Evolutionary conservation across 2,329 filamentous ascomycete species (phyloP), one percentile per base, ranked within the genome.

Genomic region (Aspergillus sp.): DNA sequence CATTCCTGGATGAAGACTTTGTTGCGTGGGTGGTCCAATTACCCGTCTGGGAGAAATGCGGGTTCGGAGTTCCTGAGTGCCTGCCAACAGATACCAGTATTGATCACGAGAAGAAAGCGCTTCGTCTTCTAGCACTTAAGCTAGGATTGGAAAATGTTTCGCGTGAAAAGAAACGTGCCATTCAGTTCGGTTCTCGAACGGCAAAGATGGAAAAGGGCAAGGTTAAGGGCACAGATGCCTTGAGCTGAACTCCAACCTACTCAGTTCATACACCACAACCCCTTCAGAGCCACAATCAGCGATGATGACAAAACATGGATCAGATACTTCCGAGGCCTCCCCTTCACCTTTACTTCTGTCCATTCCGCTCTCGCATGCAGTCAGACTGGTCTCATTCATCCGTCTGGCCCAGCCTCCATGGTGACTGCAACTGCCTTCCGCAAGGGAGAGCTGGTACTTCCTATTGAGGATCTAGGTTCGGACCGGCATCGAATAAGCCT

Each of bases 81-180:
- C 44, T 66, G 3, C 58, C 55, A 24, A 57, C 65, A 61, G 59
- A 56, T 56, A 39, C 55, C 2, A 58, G 57, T 13, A 78, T 93
- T 6, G 91, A 96, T 63, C 83, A 90, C 0, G 91, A 87, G 15
- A 99, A 99, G 76, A 86, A 89, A 67, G 81, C 93, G 1, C 76
- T 99, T 51, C 83, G 95, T 20, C 80, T 96, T 20, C 75, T 96
- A 20, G 91, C 93, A 0, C 83, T 86, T 72, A 82, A 85, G 30
- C 75, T 97, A 36, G 89, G 88, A 3, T 87, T 98, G 84, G 72
- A 72, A 2, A 76, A 75, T 5, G 90, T 92, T 2, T 88, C 93
- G 4, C 77, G 78, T n/a, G 93, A 98, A 75, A 96, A 95, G 81
- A 99, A 99, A 76, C 83, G 93, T 68, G 93, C 93, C 17, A 92